Conservation (phyloP, 1,284 basidiomycete species). For the Pterulicium gracile region DNA sequence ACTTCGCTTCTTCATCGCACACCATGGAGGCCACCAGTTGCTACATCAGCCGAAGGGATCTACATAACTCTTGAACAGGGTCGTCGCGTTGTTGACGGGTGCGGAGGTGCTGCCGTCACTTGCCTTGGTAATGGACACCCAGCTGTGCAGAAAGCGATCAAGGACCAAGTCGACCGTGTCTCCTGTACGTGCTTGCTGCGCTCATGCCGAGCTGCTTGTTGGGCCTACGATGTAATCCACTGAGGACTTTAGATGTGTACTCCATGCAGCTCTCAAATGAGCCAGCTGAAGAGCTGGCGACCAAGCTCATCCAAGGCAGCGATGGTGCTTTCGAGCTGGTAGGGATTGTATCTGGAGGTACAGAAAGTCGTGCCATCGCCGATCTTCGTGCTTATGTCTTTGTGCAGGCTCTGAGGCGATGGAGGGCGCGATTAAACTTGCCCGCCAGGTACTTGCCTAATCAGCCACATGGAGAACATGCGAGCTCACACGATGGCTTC, state of each 20-base stretch:
- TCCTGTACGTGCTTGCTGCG: slow-evolving; percentile 38
- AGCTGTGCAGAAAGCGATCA: slow-evolving; percentile 57
- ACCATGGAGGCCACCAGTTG: slow-evolving; percentile 61
- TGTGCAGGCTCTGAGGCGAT: slow-evolving; percentile 71
- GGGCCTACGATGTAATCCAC: slow-evolving; percentile 6
- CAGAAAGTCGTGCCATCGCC: slow-evolving; percentile 10
- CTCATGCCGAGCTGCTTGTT: slow-evolving; percentile 3
- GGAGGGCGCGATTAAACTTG: slow-evolving; percentile 72
- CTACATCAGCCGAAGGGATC: slow-evolving; percentile 52
- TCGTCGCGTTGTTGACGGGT: slow-evolving; percentile 54
- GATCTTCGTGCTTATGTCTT: slow-evolving; percentile 3
- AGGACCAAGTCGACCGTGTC: slow-evolving; percentile 66
- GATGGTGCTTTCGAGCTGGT: slow-evolving; percentile 64
- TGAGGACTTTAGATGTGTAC: slow-evolving; percentile 51
- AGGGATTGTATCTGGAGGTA: slow-evolving; percentile 66
- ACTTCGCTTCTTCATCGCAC: slow-evolving; percentile 47
- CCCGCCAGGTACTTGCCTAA: slow-evolving; percentile 74
- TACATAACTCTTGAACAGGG: slow-evolving; percentile 64
- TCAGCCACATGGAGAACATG: too few relatives aligned
- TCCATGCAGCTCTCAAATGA: slow-evolving; percentile 71
- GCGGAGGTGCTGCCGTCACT: slow-evolving; percentile 78
- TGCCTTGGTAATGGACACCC: slow-evolving; percentile 71
- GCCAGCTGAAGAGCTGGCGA: slow-evolving; percentile 70
- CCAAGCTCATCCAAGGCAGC: slow-evolving; percentile 44
- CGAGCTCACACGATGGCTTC: slow-evolving; percentile 7